Evolutionary conservation across 1,284 basidiomycete species (phyloP).

Genomic region (Ganoderma lingzhi): DNA sequence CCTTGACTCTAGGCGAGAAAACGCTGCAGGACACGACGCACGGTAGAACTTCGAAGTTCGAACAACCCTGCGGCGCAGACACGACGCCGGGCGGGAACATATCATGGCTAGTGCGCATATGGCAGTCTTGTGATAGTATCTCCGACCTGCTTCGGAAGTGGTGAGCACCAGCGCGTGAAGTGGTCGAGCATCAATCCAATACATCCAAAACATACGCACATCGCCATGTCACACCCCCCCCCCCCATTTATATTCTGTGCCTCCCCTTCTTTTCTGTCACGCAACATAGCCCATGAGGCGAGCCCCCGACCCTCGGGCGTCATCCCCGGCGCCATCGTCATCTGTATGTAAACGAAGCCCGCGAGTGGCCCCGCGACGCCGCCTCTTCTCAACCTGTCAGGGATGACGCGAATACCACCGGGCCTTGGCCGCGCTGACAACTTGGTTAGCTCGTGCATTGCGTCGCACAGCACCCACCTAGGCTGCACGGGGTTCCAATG

Average conservation of each 20-base stretch:
- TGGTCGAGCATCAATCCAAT: background rate
- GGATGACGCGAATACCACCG: background rate
- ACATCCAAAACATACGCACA: background rate
- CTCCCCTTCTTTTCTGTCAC: background rate
- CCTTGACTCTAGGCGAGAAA: background rate
- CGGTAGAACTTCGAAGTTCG: background rate
- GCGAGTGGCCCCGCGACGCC: background rate
- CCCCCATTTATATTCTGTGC: background rate
- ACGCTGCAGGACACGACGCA: background rate
- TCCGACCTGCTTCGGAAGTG: constrained; percentile 3
- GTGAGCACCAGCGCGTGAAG: constrained; percentile 3
- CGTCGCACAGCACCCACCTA: background rate
- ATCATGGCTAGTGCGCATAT: background rate
- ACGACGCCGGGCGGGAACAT: background rate
- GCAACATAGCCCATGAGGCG: background rate
- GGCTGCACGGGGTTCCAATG: background rate
- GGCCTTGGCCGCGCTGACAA: background rate
- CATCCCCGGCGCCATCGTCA: background rate
- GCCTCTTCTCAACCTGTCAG: background rate
- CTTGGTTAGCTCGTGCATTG: background rate
- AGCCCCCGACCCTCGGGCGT: background rate
- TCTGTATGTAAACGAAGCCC: constrained; percentile 7
- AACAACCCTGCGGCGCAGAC: constrained; percentile 5
- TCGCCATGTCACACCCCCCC: background rate
- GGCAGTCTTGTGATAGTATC: background rate